Percentiles rank a stretch among this genome's conserved stretches.
phyloP scores from a whole-genome alignment of 371 early-diverging fungal genomes.

The Mucor piriformis region DNA sequence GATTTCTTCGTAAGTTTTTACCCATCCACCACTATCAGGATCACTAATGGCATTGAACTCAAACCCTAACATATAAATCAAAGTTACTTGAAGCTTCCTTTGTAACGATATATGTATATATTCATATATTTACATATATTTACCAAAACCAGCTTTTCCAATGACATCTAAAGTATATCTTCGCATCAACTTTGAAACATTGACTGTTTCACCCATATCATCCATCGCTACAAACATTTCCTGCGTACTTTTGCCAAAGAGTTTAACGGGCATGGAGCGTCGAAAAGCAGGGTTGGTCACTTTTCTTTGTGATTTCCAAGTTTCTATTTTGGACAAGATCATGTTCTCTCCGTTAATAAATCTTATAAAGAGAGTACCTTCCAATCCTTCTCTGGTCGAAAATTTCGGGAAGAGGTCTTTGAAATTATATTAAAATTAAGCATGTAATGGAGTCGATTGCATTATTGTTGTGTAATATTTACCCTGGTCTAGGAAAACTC shows the following conservation, averaged over 20 bases:
- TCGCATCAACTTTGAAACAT: conserved; percentile 22
- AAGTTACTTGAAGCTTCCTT: too few relatives aligned
- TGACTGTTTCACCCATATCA: conserved; percentile 2
- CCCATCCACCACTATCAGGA: conserved; percentile 22
- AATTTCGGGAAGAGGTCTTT: conserved; percentile 12
- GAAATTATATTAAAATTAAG: too few relatives aligned
- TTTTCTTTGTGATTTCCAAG: conserved; percentile 8
- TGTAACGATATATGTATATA: too few relatives aligned
- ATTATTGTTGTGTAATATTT: too few relatives aligned
- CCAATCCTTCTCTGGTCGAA: not conserved
- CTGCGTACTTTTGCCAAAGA: conserved; percentile 32
- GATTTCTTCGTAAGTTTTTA: conserved; percentile 12
- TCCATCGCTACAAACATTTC: conserved; percentile 28
- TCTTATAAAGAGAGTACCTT: not conserved
- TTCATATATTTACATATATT: not conserved
- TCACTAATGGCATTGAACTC: conserved; percentile 31
- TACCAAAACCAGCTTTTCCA: conserved; percentile 41
- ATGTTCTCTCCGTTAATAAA: conserved; percentile 9
- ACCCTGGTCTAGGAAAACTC: conserved; percentile 16
- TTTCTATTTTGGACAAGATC: not conserved
- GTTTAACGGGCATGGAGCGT: conserved; percentile 36
- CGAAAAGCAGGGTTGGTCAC: conserved; percentile 47
- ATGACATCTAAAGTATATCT: conserved; percentile 44
- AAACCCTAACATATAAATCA: conserved; percentile 19
- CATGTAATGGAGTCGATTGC: too few relatives aligned